Conservation (phyloP, 2,329 filamentous ascomycete species). For the Pseudogymnoascus sp. region DNA sequence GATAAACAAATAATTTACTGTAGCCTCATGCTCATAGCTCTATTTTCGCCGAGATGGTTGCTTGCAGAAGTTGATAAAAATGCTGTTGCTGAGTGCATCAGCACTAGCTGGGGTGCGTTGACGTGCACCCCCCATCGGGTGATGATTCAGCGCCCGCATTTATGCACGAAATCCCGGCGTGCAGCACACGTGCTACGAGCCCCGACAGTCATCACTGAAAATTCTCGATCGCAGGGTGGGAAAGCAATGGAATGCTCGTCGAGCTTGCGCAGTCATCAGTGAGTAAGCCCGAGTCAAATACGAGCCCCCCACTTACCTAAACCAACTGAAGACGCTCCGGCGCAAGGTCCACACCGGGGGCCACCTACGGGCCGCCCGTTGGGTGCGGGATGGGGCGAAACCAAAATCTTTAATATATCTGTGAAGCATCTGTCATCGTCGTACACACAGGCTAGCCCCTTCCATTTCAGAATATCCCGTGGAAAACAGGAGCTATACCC, state of each 20-base stretch:
- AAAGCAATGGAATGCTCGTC: background rate
- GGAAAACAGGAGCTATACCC: background rate
- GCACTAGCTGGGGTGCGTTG: background rate
- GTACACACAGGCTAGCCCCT: background rate
- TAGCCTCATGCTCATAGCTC: too few relatives aligned
- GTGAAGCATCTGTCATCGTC: background rate
- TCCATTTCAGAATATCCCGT: background rate
- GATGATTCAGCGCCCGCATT: background rate
- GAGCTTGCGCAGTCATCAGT: background rate
- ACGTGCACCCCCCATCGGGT: background rate
- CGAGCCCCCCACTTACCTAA: background rate
- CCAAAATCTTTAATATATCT: slow-evolving; percentile 3
- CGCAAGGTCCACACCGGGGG: background rate
- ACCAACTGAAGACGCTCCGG: background rate
- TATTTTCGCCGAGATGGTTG: too few relatives aligned
- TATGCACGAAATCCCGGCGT: background rate
- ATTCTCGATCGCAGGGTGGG: background rate
- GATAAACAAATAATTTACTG: too few relatives aligned
- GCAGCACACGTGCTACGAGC: background rate
- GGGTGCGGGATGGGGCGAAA: background rate
- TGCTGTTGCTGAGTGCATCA: background rate
- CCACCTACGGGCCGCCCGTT: background rate
- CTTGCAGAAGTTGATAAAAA: too few relatives aligned
- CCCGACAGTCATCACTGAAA: background rate
- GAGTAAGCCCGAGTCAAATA: background rate